Base-by-base conservation (phyloP, 2,329 filamentous ascomycete genomes). In the Beauveria rudraprayagi region DNA sequence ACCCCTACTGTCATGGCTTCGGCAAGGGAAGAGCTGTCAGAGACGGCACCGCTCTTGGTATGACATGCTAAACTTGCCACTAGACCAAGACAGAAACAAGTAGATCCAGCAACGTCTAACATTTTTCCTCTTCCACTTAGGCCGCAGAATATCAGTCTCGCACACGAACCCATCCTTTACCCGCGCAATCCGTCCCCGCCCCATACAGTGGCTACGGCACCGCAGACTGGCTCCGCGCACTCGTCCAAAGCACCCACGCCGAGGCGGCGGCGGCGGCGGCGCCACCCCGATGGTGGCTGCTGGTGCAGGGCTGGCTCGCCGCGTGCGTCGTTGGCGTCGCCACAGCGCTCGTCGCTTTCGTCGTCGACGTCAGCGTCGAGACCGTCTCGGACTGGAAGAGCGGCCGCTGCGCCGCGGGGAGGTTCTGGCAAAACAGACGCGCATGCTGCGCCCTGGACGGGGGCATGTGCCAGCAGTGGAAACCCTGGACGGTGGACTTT, bases 361-460 rank as follows among this genome's bases (percentile, higher is more conserved):
- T 82, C 61, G 97, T 99, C 68, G 91, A 97, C 71, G 86, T 99
- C 55, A 87, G 88, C 17, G 93, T 90, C 53, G 90, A 96, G 71
- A 99, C 94, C 93, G 78, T 99, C 58, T 92, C 88, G n/a, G 94
- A 97, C 71, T 74, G 97, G 64, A 99, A 97, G 78, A 85, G 86
- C n/a, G 94, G 94, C 7, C 93, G 91, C 70, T 99, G 94, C 75
- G 85, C 86, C 43, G 87, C 89, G n/a, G 80, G 77, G 30, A 80
- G 77, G 28, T 97, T 97, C 72, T 97, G 97, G 72, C 76, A 97
- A 57, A 96, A 93, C 71, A 91, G 88, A 72, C 83, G 83, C 44
- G 97, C 97, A 71, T 99, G 94, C 76, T 99, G 94, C 80, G 94
- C 93, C 6, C 91, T 95, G 71, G 89, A 95, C 66, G 89, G 90